A percentile compares a stretch with the other conserved stretches of the same genome.
Evolutionary conservation across 306 rosid genomes (phyloP).

Genomic region (Medicago arabica): DNA sequence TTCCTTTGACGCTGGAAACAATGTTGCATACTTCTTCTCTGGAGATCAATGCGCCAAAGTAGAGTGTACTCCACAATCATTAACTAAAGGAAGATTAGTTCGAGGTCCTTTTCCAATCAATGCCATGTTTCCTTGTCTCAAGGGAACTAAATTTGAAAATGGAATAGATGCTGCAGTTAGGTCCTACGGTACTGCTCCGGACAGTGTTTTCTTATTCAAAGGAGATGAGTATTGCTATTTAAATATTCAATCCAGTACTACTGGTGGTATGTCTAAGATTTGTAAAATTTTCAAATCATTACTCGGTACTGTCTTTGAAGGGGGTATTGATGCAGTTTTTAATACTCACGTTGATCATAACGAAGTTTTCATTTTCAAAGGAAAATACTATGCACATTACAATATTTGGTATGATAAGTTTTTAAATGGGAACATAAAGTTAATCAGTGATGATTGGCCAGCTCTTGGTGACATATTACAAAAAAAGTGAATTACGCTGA

Average conservation of each 20-base stretch:
- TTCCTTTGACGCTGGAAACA: not conserved
- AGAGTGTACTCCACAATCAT: not conserved
- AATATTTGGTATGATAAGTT: no score
- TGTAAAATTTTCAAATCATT: no score
- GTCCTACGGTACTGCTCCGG: not conserved
- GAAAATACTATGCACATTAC: no score
- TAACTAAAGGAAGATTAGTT: not conserved
- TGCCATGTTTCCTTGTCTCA: not conserved
- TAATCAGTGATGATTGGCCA: no score
- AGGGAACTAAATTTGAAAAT: not conserved
- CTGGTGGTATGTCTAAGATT: no score
- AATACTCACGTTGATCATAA: not conserved
- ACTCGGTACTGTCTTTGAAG: not conserved
- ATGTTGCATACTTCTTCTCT: not conserved
- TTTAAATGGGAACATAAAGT: no score
- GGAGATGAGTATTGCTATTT: not conserved
- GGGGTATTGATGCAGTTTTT: not conserved
- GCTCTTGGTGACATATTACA: no score
- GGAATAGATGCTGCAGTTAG: not conserved
- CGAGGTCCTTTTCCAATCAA: not conserved
- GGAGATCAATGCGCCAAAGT: not conserved
- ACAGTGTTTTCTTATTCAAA: no score
- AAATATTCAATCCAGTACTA: accelerated
- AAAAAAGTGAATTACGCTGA: no score
- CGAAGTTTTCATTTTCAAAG: not conserved